Percentiles rank a stretch among this genome's conserved stretches.
These are phyloP conservation scores for Phytophthora fragariaefolia DNA, from an alignment of 352 stramenopile genomes.

Conservation along the genomic window DNA sequence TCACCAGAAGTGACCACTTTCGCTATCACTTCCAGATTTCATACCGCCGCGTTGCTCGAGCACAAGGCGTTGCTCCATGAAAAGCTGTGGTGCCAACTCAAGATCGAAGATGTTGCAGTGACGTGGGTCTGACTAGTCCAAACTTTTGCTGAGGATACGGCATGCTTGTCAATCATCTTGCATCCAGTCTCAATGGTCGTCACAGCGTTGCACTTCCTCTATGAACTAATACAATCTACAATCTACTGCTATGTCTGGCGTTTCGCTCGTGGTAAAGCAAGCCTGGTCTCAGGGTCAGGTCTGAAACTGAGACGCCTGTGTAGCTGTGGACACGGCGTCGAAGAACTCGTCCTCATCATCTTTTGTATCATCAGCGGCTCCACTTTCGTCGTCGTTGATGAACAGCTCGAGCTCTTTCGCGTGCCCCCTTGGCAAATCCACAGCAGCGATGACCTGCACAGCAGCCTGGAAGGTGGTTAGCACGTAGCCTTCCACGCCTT, in stretches of 20 bases:
- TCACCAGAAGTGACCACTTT: conserved; percentile 22
- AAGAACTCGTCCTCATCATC: conserved; percentile 65
- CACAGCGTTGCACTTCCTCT: conserved; percentile 2
- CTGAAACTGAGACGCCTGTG: conserved; percentile 15
- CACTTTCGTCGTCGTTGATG: conserved; percentile 43
- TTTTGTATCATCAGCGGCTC: conserved; percentile 32
- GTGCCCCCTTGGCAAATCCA: conserved; percentile 60
- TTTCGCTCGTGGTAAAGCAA: neutral
- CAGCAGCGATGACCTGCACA: conserved; percentile 70
- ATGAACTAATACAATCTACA: conserved; percentile 20
- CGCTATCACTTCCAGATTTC: conserved; percentile 17
- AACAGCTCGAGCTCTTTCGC: conserved; percentile 67
- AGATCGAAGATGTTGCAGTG: neutral
- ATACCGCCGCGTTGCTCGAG: neutral
- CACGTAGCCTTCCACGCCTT: conserved; percentile 81
- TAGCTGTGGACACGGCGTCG: conserved; percentile 43
- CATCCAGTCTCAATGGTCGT: conserved; percentile 32
- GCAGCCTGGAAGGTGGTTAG: conserved; percentile 78
- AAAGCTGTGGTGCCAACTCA: conserved; percentile 1
- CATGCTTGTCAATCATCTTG: conserved; percentile 16
- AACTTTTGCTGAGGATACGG: neutral
- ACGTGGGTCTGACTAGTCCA: conserved; percentile 2
- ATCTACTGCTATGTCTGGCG: conserved; percentile 9
- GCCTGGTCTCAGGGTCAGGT: neutral
- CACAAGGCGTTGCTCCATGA: neutral